Base-by-base conservation (phyloP, 306 rosid genomes). In the Cicer bijugum region DNA sequence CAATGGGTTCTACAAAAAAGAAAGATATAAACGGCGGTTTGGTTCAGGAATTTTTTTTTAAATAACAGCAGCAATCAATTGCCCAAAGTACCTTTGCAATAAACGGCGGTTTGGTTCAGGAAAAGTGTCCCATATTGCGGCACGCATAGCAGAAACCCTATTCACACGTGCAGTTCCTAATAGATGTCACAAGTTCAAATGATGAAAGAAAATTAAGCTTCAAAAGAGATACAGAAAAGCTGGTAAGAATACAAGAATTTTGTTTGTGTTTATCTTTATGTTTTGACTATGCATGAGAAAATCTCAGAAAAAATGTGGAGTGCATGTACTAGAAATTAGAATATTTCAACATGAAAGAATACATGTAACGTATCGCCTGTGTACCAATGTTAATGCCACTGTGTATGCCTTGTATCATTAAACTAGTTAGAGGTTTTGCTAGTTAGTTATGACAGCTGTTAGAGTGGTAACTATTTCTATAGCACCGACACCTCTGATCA, bases 91-190 rank as follows among this genome's bases (percentile, higher is more conserved):
- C 99, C 99, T 92, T 83, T 95, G 97, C 78, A 95, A 82, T 74
- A 95, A 77, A 59, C 85, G 83, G 40, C 97, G 97, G 79, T 95
- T 95, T 69, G 99, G 99, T 82, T 95, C 99, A 0, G 99, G 99
- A 75, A 95, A 95, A 58, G 97, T 84, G 59, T 95, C 99, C 69
- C 76, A 86, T 79, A 95, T 88, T 80, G 99, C 92, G 16, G 85
- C 78, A 17, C 97, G 97, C 89, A 95, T 85, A 72, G 89, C 86
- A 78, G 90, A 74, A 67, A 92, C 83, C 87, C 97, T 86, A 77
- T 48, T 65, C 72, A 65, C 43, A 42, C 88, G 89, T 20, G 89
- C 96, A 79, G 89, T 84, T 72, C 96, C 99, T 95, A 79, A 79
- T 23, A 72, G 66, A 72, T 62, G 56, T 43, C 63, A 8, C 82